Base-by-base conservation (phyloP, 768 basidiomycete genomes). In the Collybia mongolica region DNA sequence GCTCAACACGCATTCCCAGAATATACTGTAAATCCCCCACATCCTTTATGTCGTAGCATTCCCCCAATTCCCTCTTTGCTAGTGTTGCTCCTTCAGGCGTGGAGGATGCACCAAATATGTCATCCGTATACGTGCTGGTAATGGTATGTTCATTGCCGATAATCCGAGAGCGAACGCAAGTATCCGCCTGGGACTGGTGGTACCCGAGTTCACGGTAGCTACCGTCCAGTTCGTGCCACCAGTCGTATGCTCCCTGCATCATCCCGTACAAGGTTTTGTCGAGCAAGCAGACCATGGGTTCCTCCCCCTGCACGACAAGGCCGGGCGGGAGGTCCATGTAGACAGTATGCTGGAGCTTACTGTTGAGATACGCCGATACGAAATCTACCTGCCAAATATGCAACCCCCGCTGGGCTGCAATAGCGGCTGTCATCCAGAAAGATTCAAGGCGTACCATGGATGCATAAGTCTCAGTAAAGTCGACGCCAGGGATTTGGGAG, bases 361-460 rank as follows among this genome's bases (percentile, higher is more conserved):
- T 53, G 49, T 57, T 69, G 1, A 77, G 64, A 54, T 67, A 77
- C 0, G 69, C 70, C 0, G 56, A 54, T 15, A 68, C 64, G 36
- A 72, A 64, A 52, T 76, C 69, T 3, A 71, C 56, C 26, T 56
- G 54, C 47, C 71, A 58, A 3, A 75, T 36, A 4, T 65, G 54
- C 44, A 69, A 63, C 24, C 60, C 54, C 4, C 54, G 36, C 0
- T 12, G 1, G 0, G 69, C 70, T 2, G 68, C 47, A 19, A 72
- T 29, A 1, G 70, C 64, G 24, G 24, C 24, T 7, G 24, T 26
- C 24, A 26, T 26, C 24, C 24, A 4, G 7, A 12, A 70, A 48
- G 56, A 60, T 39, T 61, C 52, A n/a, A 60, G 39, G 3, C 54
- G 49, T 14, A 51, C 58, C 3, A 60, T 54, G 1, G 58, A 43